Percentiles rank a stretch among this genome's conserved stretches.
Evolutionary conservation across 2,329 filamentous ascomycete species (phyloP).

Genomic region (Capronia americana): DNA sequence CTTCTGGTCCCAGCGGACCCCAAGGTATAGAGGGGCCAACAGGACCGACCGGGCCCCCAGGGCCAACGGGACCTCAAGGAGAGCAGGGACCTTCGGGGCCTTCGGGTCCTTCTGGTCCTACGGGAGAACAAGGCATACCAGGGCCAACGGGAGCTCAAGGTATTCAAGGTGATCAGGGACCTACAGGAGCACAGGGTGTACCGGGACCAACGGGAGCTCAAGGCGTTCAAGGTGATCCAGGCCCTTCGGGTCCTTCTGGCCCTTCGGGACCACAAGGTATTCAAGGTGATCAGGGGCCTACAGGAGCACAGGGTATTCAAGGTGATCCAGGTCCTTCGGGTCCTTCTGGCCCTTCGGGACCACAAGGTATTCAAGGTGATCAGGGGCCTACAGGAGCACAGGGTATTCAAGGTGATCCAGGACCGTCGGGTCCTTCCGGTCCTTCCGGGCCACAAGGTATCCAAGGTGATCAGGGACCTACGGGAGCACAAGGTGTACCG

Average conservation of each 20-base stretch:
- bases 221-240: no score
- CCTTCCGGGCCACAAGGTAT: slow-evolving; percentile 1
- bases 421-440: no score
- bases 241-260: not conserved
- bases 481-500: not conserved
- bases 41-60: not conserved
- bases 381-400: not conserved
- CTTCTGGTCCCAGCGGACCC: not conserved
- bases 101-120: not conserved
- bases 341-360: no score
- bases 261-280: not conserved
- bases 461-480: not conserved
- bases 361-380: not conserved
- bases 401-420: not conserved
- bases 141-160: slow-evolving; percentile 18
- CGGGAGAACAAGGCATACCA: slow-evolving; percentile 7
- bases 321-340: no score
- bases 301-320: slow-evolving; percentile 4
- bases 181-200: not conserved
- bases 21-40: not conserved
- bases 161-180: slow-evolving; percentile 4
- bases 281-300: not conserved
- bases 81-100: not conserved
- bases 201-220: no score
- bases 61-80: not conserved